A percentile compares a stretch with the other conserved stretches of the same genome.
These are phyloP conservation scores for Berkeleyomyces basicola DNA, from an alignment of 2,329 filamentous ascomycete genomes.

Conservation along the genomic window DNA sequence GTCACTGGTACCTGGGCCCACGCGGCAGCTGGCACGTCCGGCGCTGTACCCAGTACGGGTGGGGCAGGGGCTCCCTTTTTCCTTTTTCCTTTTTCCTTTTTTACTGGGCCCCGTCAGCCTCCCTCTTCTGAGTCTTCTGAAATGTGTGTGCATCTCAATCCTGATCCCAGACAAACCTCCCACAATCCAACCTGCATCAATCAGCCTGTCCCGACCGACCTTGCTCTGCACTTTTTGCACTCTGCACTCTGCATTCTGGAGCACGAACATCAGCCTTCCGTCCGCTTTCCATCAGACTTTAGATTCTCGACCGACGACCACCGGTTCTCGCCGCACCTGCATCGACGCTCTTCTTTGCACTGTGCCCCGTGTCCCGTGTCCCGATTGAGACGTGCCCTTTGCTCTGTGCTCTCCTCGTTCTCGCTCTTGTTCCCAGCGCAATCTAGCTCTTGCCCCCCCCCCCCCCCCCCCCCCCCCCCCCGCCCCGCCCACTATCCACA, in stretches of 20 bases:
- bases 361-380: too few species aligned
- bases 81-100: constrained; percentile 14
- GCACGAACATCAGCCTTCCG: constrained; percentile 19
- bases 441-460: too few species aligned
- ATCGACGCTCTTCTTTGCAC: too few species aligned
- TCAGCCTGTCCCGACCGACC: constrained; percentile 3
- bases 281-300: constrained; percentile 16
- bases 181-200: constrained; percentile 11
- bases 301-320: too few species aligned
- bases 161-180: constrained; percentile 8
- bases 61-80: background rate
- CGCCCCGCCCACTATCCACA: too few species aligned
- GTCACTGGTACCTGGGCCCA: background rate
- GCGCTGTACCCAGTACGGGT: background rate
- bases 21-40: background rate
- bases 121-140: constrained; percentile 16
- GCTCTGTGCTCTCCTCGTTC: background rate
- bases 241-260: constrained; percentile 15
- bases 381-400: too few species aligned
- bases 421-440: background rate
- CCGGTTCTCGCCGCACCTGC: too few species aligned
- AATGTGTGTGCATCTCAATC: constrained; percentile 12
- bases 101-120: constrained; percentile 24
- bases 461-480: too few species aligned
- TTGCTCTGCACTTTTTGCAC: background rate